Percentiles rank a stretch among this genome's conserved stretches.
Conservation (phyloP, 73 alveolate genomes). For the Breviolum minutum region DNA sequence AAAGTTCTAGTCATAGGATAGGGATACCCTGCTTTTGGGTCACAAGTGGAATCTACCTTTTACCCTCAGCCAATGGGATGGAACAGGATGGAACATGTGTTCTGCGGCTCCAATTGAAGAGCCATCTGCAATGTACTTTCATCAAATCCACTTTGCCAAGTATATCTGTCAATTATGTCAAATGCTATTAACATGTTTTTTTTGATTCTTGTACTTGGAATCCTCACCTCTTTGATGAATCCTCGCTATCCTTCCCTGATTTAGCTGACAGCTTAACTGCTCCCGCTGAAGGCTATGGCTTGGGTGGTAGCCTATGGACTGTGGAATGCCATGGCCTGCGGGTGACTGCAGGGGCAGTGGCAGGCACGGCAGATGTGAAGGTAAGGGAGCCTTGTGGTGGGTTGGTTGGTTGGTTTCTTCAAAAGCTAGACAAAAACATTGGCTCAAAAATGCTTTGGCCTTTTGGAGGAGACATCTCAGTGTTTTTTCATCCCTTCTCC, state of each 20-base stretch:
- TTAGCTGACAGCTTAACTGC: not conserved
- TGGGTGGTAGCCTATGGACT: not conserved
- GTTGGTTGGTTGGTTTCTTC: not conserved
- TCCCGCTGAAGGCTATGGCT: not conserved
- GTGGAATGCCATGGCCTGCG: slow-evolving; percentile 2
- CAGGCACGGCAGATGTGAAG: not conserved
- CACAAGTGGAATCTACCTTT: too few relatives aligned
- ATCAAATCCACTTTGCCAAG: too few relatives aligned
- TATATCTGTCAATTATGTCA: too few relatives aligned
- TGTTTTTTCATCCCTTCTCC: not conserved
- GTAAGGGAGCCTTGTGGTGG: not conserved
- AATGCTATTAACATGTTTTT: too few relatives aligned
- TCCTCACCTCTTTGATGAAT: not conserved
- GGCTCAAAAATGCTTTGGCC: not conserved
- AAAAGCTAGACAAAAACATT: not conserved
- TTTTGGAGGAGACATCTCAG: not conserved
- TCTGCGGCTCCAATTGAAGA: too few relatives aligned
- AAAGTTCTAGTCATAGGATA: too few relatives aligned
- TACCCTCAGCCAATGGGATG: too few relatives aligned
- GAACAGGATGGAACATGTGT: too few relatives aligned
- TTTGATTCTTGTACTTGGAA: too few relatives aligned
- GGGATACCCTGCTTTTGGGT: too few relatives aligned
- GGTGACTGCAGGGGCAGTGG: not conserved
- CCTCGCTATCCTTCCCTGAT: not conserved
- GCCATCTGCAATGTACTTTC: too few relatives aligned